A percentile compares a stretch with the other conserved stretches of the same genome.
Conservation (phyloP, 202 grass and related monocot species). For the Cymbopogon flexuosus region DNA sequence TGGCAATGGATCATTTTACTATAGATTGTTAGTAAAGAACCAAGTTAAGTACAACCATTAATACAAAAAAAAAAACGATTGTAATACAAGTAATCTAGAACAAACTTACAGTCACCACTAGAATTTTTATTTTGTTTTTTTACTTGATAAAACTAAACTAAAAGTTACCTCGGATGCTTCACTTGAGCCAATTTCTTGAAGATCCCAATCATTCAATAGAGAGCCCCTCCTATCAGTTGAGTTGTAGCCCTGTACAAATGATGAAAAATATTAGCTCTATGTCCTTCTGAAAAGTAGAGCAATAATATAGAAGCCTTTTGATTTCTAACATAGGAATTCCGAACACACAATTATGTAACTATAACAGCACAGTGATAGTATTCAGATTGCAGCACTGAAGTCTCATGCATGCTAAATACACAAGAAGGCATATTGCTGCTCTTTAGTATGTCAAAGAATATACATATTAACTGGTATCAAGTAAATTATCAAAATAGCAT, state of each 20-base stretch:
- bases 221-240: slow-evolving; percentile 74
- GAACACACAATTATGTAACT: not conserved
- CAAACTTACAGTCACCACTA: not conserved
- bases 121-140: too few species aligned
- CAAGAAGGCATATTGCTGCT: not conserved
- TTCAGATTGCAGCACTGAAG: not conserved
- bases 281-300: slow-evolving; percentile 8
- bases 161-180: slow-evolving; percentile 83
- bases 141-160: not conserved
- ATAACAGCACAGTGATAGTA: not conserved
- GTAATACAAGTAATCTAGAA: not conserved
- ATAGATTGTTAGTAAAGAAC: not conserved
- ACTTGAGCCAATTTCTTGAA: slow-evolving; percentile 87
- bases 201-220: slow-evolving; percentile 88
- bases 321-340: not conserved
- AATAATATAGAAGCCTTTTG: slow-evolving; percentile 7
- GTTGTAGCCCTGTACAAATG: slow-evolving; percentile 64
- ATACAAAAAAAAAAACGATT: not conserved
- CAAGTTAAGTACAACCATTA: not conserved
- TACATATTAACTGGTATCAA: not conserved
- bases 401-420: slow-evolving; percentile 7
- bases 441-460: too few species aligned
- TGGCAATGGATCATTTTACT: not conserved
- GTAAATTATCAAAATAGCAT: slow-evolving; percentile 21
- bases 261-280: slow-evolving; percentile 8